A percentile compares a stretch with the other conserved stretches of the same genome.
Evolutionary conservation across 2,329 filamentous ascomycete genomes (phyloP).

Genomic region (Trichoderma pleuroti): DNA sequence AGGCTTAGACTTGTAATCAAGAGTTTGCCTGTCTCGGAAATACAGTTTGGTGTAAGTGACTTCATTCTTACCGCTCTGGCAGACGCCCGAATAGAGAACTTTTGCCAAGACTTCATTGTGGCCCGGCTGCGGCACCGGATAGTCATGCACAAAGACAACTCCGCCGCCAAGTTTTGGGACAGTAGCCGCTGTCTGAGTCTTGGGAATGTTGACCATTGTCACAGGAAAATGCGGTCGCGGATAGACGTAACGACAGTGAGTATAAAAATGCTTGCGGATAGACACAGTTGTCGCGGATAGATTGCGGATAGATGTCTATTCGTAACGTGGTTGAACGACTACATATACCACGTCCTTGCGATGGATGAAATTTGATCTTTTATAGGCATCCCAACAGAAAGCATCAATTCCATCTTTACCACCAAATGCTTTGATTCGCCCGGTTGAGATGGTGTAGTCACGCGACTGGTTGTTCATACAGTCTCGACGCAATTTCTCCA

Average conservation of each 20-base stretch:
- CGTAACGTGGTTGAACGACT: neutral
- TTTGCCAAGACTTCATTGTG: conserved; percentile 23
- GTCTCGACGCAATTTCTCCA: conserved; percentile 7
- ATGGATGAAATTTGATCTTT: neutral
- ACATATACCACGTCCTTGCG: neutral
- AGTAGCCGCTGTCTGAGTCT: conserved; percentile 22
- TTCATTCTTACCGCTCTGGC: conserved; percentile 20
- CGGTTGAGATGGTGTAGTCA: neutral
- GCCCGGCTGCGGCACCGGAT: conserved; percentile 21
- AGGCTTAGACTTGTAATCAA: neutral
- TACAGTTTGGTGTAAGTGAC: neutral
- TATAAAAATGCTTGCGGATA: neutral
- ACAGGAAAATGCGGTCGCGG: too few relatives aligned
- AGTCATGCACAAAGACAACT: conserved; percentile 21
- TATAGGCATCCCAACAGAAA: neutral
- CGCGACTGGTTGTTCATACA: neutral
- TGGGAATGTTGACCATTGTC: conserved; percentile 18
- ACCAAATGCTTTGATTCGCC: neutral
- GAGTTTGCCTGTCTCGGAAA: neutral
- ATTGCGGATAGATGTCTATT: neutral
- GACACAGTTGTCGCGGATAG: neutral
- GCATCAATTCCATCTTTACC: neutral
- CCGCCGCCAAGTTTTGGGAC: conserved; percentile 21
- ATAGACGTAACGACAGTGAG: neutral
- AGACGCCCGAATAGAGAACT: conserved; percentile 22